These are phyloP conservation scores for Fusarium nelsonii DNA, from an alignment of 2,329 filamentous ascomycete species.

Conservation along the genomic window DNA sequence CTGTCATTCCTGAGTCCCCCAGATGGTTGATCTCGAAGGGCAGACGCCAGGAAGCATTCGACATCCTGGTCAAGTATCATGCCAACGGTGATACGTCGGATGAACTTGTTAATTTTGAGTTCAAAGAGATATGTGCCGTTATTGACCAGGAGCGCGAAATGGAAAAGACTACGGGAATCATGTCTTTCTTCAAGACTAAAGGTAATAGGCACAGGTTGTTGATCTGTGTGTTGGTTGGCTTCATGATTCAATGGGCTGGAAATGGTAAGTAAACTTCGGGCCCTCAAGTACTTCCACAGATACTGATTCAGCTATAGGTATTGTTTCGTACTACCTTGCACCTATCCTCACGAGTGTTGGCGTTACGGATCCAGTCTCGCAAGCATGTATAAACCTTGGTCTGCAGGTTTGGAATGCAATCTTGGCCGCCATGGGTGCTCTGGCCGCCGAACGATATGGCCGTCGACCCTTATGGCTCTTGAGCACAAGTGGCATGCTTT, in stretches of 20 bases:
- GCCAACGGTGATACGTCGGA: constrained; percentile 60
- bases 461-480: constrained; percentile 21
- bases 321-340: constrained; percentile 33
- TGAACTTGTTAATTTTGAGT: constrained; percentile 62
- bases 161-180: constrained; percentile 56
- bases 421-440: constrained; percentile 14
- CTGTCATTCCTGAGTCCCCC: constrained; percentile 57
- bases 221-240: constrained; percentile 35
- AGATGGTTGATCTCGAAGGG: constrained; percentile 52
- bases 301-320: not conserved
- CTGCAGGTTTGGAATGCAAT: constrained; percentile 30
- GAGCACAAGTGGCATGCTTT: constrained; percentile 25
- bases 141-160: constrained; percentile 57
- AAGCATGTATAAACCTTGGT: constrained; percentile 23
- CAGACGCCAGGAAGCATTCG: constrained; percentile 59
- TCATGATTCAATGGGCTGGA: constrained; percentile 40
- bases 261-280: constrained; percentile 7
- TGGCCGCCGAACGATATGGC: constrained; percentile 25
- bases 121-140: constrained; percentile 63
- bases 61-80: constrained; percentile 62
- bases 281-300: accelerated
- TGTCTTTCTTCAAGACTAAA: constrained; percentile 55
- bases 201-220: constrained; percentile 42
- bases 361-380: constrained; percentile 16
- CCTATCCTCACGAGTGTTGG: constrained; percentile 24